A percentile compares a stretch with the other conserved stretches of the same genome.
These are phyloP conservation scores for Taphrina deformans DNA, from an alignment of 1,139 yeast species.

Conservation along the genomic window DNA sequence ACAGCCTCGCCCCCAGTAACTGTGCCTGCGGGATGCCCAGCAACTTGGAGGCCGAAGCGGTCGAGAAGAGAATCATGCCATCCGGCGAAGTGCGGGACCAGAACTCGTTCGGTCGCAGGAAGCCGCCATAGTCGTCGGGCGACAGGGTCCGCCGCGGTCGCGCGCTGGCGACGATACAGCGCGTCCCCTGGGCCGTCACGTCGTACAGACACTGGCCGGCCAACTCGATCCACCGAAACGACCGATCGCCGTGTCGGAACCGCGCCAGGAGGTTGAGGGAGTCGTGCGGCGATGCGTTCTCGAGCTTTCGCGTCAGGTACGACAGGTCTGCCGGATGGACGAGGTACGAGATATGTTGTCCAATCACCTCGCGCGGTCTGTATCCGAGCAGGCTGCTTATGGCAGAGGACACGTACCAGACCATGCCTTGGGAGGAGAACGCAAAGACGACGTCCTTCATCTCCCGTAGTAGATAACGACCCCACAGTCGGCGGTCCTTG, in stretches of 20 bases:
- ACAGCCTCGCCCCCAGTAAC: not conserved
- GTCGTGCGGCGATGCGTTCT: constrained; percentile 7
- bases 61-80: constrained; percentile 33
- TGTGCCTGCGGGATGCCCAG: constrained; percentile 15
- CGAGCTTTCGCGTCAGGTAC: constrained; percentile 33
- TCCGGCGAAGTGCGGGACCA: constrained; percentile 36
- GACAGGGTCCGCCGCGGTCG: not conserved
- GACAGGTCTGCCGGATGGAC: constrained; percentile 36
- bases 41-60: not conserved
- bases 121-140: not conserved
- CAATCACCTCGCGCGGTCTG: constrained; percentile 31
- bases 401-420: constrained; percentile 32
- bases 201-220: constrained; percentile 29
- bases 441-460: constrained; percentile 33
- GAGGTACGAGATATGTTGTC: constrained; percentile 22
- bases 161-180: constrained; percentile 5
- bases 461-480: constrained; percentile 23
- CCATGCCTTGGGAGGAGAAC: constrained; percentile 33
- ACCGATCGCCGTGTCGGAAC: constrained; percentile 14
- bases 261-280: constrained; percentile 34
- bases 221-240: constrained; percentile 35
- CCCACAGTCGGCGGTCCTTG: constrained; percentile 14
- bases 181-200: constrained; percentile 2
- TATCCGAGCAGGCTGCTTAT: constrained; percentile 29
- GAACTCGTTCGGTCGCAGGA: constrained; percentile 16